Percentiles rank a stretch among this genome's conserved stretches.
Evolutionary conservation across 345 rosid genomes (phyloP).

Genomic region (Eucalyptus urophylla): DNA sequence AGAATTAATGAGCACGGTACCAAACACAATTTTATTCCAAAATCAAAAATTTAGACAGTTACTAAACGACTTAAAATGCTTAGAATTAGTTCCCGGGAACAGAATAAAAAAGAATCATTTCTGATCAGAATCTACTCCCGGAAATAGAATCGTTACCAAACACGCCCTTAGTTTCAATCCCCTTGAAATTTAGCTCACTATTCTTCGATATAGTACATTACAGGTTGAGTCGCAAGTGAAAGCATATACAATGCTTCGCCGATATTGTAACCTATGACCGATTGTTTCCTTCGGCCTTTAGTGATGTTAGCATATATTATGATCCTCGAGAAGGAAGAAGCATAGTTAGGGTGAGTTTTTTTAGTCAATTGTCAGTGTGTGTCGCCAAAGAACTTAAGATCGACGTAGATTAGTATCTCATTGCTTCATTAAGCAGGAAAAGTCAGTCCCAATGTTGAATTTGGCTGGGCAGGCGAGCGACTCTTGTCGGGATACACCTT

Average conservation of each 20-base stretch:
- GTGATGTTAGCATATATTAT: slow-evolving; percentile 53
- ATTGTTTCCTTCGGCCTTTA: slow-evolving; percentile 19
- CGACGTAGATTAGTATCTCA: not conserved
- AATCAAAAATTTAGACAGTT: too few relatives aligned
- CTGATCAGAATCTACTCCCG: too few relatives aligned
- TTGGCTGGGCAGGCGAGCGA: slow-evolving; percentile 24
- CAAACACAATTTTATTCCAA: too few relatives aligned
- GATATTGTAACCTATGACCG: not conserved
- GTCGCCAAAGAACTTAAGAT: not conserved
- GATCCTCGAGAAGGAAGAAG: slow-evolving; percentile 79
- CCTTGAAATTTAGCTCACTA: not conserved
- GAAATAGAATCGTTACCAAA: too few relatives aligned
- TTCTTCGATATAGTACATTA: not conserved
- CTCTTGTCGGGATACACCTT: slow-evolving; percentile 7
- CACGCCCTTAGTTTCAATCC: not conserved
- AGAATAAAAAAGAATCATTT: too few relatives aligned
- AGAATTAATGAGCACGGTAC: too few relatives aligned
- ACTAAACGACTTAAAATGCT: too few relatives aligned
- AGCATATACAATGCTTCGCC: not conserved
- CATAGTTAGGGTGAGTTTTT: slow-evolving; percentile 45
- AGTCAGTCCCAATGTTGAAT: not conserved
- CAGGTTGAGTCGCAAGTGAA: not conserved
- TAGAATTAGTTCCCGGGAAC: too few relatives aligned
- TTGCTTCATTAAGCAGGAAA: not conserved
- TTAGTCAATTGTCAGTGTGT: not conserved